Conservation (phyloP, 176 grass and related monocot species). For the Oryza glumipatula region DNA sequence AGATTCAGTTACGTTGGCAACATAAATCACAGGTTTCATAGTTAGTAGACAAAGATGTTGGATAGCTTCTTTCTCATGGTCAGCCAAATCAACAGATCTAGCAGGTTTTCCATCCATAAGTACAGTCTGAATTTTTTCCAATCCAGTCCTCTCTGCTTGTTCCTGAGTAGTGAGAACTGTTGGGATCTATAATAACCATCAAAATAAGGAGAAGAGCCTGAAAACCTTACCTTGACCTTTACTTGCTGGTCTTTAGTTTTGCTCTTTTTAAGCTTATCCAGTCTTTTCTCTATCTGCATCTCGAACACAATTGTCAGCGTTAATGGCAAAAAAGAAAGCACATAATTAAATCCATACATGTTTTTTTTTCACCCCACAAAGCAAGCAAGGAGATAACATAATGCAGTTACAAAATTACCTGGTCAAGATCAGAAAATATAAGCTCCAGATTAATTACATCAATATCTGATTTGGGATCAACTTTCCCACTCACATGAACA, state of each 20-base stretch:
- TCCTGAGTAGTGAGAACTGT: conserved; percentile 58
- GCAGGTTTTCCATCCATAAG: conserved; percentile 92
- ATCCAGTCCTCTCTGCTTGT: conserved; percentile 73
- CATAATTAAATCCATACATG: background rate
- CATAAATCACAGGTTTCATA: conserved; percentile 98
- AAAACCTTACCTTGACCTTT: conserved; percentile 72
- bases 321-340: conserved; percentile 12
- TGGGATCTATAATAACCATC: conserved; percentile 27
- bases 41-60: conserved; percentile 86
- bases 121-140: conserved; percentile 75
- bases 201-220: conserved; percentile 23
- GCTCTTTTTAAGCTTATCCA: conserved; percentile 96
- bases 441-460: conserved; percentile 97
- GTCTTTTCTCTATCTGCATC: conserved; percentile 94
- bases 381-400: conserved; percentile 23
- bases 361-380: background rate
- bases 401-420: conserved; percentile 59
- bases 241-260: conserved; percentile 90
- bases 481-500: conserved; percentile 92
- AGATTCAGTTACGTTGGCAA: conserved; percentile 96
- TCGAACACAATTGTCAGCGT: conserved; percentile 30
- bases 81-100: conserved; percentile 79
- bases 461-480: conserved; percentile 96
- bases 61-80: conserved; percentile 90
- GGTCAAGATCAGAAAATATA: conserved; percentile 92